Evolutionary conservation across 805 yeast species (phyloP).

Genomic region (Pichia insulana): DNA sequence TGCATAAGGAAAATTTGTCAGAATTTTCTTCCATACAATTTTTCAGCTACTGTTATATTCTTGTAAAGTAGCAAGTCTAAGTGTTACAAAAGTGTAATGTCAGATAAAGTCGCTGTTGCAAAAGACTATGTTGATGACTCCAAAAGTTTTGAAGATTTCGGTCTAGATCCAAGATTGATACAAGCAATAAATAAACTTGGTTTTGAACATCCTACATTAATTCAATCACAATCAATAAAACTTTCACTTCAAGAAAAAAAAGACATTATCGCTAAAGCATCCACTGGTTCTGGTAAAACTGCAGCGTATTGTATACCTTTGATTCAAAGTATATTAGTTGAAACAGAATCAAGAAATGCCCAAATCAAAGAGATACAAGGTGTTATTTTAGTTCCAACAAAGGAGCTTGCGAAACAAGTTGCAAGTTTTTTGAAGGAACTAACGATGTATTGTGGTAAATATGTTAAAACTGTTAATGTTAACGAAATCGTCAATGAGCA

Average conservation of each 20-base stretch:
- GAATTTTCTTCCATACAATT: background rate
- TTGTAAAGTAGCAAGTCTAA: background rate
- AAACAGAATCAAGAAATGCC: conserved; percentile 16
- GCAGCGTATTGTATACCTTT: conserved; percentile 86
- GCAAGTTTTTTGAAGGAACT: conserved; percentile 58
- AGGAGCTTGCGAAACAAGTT: conserved; percentile 87
- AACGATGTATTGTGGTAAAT: conserved; percentile 60
- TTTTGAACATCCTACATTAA: conserved; percentile 77
- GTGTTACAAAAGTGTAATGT: conserved; percentile 11
- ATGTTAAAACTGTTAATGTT: conserved; percentile 57
- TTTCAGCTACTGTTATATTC: background rate
- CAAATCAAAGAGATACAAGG: conserved; percentile 35
- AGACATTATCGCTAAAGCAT: conserved; percentile 88
- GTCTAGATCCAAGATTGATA: conserved; percentile 69
- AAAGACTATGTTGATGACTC: conserved; percentile 66
- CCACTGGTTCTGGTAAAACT: conserved; percentile 95
- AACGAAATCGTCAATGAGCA: conserved; percentile 53
- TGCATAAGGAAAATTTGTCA: background rate
- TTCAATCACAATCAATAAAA: conserved; percentile 88
- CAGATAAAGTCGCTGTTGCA: conserved; percentile 39
- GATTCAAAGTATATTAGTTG: conserved; percentile 59
- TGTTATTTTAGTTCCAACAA: conserved; percentile 83
- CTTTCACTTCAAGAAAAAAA: conserved; percentile 82
- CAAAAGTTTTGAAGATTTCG: conserved; percentile 63
- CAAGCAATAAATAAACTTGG: conserved; percentile 82